A percentile compares a stretch with the other conserved stretches of the same genome.
These are phyloP conservation scores for Rhododendron griersonianum DNA, from an alignment of 148 eudicot genomes.

Conservation along the genomic window DNA sequence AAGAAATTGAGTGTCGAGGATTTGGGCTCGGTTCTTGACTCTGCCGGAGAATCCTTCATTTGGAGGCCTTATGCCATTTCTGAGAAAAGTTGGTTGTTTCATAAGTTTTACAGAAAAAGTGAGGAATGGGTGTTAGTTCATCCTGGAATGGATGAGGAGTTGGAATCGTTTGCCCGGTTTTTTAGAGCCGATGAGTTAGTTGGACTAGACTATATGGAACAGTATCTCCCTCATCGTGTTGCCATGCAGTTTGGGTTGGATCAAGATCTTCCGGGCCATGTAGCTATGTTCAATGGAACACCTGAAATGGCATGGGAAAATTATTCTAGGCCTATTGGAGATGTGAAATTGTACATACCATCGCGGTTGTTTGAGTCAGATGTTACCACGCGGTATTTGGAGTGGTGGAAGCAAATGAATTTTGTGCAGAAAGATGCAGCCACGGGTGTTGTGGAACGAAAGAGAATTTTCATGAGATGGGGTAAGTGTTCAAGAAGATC, in stretches of 20 bases:
- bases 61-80: conserved; percentile 40
- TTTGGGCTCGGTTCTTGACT: not conserved
- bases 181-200: conserved; percentile 34
- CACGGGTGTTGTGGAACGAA: not conserved
- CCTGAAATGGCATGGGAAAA: conserved; percentile 17
- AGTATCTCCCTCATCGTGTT: conserved; percentile 46
- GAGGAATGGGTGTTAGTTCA: conserved; percentile 16
- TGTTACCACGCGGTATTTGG: conserved; percentile 4
- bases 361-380: conserved; percentile 15
- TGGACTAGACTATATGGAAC: conserved; percentile 37
- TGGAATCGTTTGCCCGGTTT: conserved; percentile 27
- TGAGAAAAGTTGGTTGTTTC: conserved; percentile 7
- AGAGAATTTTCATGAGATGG: not conserved
- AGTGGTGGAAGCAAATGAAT: conserved; percentile 9
- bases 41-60: conserved; percentile 8
- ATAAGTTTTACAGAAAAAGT: conserved; percentile 16
- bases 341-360: conserved; percentile 9
- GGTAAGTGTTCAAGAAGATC: not conserved
- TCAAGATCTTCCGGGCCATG: conserved; percentile 35
- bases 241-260: conserved; percentile 55
- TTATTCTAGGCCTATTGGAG: conserved; percentile 8
- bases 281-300: not conserved
- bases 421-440: not conserved
- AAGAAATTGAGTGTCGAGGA: conserved; percentile 5
- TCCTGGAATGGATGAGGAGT: conserved; percentile 9